Percentiles rank a stretch among this genome's conserved stretches.
These are phyloP conservation scores for Pseudisothecium myosuroides DNA, from an alignment of 225 moss, liverwort and hornwort species.

Conservation along the genomic window DNA sequence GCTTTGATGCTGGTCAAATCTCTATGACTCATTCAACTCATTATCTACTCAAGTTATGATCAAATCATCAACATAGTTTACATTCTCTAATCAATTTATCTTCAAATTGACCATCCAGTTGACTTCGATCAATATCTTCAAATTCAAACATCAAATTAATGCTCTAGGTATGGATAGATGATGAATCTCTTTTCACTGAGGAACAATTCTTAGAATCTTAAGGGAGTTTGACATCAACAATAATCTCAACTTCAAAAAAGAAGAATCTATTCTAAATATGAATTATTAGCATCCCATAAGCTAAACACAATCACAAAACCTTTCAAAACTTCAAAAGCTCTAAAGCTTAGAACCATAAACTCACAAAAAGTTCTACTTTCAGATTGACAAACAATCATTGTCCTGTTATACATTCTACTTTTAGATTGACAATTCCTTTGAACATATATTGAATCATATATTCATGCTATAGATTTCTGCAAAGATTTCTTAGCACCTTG, in stretches of 20 bases:
- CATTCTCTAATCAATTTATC: neutral
- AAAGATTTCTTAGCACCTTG: fast-evolving
- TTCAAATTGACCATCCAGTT: neutral
- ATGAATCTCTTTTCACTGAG: neutral
- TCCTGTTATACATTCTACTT: neutral
- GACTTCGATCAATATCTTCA: neutral
- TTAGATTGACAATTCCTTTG: neutral
- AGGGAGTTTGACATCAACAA: fast-evolving
- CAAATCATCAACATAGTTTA: neutral
- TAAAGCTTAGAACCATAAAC: neutral
- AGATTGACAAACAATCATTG: neutral
- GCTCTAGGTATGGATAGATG: fast-evolving
- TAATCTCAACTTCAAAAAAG: neutral
- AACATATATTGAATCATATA: fast-evolving
- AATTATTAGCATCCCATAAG: neutral
- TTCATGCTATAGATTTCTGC: fast-evolving
- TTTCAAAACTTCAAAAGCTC: neutral
- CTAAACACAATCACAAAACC: neutral
- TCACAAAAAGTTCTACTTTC: fast-evolving
- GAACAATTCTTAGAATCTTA: neutral
- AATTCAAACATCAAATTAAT: neutral
- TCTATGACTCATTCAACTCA: neutral
- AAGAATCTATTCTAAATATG: neutral
- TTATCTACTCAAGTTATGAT: neutral
- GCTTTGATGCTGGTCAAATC: neutral